phyloP scores from a whole-genome alignment of 1,284 basidiomycete genomes.

The Microbotryomycetes sp. region DNA sequence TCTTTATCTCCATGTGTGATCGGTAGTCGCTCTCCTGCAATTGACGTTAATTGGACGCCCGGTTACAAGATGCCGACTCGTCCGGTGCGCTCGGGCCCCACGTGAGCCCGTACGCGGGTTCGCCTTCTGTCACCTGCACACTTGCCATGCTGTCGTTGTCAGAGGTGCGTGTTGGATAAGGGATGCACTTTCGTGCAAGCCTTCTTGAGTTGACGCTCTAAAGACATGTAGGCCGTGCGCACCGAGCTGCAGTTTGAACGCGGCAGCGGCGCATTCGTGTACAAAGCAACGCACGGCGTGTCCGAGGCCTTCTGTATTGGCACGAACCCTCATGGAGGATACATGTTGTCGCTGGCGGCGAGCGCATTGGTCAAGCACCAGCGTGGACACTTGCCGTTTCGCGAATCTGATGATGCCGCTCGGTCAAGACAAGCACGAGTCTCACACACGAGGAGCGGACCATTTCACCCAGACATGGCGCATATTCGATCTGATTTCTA shows the following conservation, averaged over 20 bases:
- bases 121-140: background rate
- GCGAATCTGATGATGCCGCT: background rate
- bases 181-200: background rate
- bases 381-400: background rate
- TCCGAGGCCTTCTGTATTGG: constrained; percentile 6
- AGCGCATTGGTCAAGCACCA: constrained; percentile 12
- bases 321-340: constrained; percentile 20
- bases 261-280: background rate
- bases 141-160: background rate
- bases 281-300: background rate
- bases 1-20: too few species aligned
- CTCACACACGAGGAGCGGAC: background rate
- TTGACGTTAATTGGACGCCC: too few species aligned
- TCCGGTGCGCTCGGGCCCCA: too few species aligned
- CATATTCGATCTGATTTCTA: constrained; percentile 23
- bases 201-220: background rate
- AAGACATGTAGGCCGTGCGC: background rate
- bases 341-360: constrained; percentile 17
- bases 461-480: constrained; percentile 15
- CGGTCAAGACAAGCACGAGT: too few species aligned
- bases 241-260: background rate
- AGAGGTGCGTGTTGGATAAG: background rate
- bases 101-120: too few species aligned
- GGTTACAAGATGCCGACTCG: too few species aligned
- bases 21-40: too few species aligned